Conservation (phyloP, 2,329 filamentous ascomycete species). For the Neurospora crassa region DNA sequence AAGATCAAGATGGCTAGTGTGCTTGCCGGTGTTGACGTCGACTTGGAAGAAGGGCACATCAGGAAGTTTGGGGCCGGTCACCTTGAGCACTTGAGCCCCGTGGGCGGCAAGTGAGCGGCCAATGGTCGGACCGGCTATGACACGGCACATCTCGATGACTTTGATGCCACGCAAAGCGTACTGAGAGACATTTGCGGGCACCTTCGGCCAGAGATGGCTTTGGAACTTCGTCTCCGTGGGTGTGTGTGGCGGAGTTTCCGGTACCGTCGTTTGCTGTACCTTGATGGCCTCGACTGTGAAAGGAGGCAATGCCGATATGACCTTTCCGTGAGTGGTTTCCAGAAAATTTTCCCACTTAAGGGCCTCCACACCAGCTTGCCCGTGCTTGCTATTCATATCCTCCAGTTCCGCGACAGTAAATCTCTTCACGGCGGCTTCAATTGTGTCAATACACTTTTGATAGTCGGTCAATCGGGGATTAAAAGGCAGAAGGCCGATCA, state of each 20-base stretch:
- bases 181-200: slow-evolving; percentile 26
- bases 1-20: slow-evolving; percentile 53
- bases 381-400: slow-evolving; percentile 41
- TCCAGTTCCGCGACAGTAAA: slow-evolving; percentile 49
- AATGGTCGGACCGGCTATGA: slow-evolving; percentile 68
- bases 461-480: slow-evolving; percentile 53
- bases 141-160: slow-evolving; percentile 64
- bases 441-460: slow-evolving; percentile 45
- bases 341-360: slow-evolving; percentile 51
- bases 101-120: slow-evolving; percentile 64
- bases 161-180: slow-evolving; percentile 50
- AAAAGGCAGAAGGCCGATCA: slow-evolving; percentile 57
- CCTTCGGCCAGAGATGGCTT: slow-evolving; percentile 5
- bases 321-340: slow-evolving; percentile 41
- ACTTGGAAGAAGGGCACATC: slow-evolving; percentile 66
- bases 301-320: slow-evolving; percentile 30
- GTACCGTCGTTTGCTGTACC: slow-evolving; percentile 30
- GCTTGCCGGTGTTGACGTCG: slow-evolving; percentile 64
- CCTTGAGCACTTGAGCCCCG: slow-evolving; percentile 63
- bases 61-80: slow-evolving; percentile 57
- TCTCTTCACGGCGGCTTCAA: slow-evolving; percentile 47
- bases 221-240: neutral
- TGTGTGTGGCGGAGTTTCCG: slow-evolving; percentile 32
- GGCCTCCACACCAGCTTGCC: slow-evolving; percentile 51
- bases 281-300: slow-evolving; percentile 33